A percentile compares a stretch with the other conserved stretches of the same genome.
These are phyloP conservation scores for Lachancea waltii DNA, from an alignment of 805 yeast genomes.

Conservation along the genomic window DNA sequence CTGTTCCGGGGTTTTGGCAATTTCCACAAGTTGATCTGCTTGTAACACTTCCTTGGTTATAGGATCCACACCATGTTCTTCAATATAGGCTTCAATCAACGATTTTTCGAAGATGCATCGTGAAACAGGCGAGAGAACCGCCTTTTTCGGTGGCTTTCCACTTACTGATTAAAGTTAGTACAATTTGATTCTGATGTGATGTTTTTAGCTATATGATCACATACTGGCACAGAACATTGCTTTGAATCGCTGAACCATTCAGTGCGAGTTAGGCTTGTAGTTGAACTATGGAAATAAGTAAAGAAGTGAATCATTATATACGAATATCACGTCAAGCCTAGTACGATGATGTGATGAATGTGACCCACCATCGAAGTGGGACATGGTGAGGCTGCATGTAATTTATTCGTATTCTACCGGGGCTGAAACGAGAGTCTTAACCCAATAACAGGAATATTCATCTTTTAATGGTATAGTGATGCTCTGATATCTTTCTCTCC, in stretches of 20 bases:
- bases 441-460: too few relatives aligned
- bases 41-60: constrained; percentile 56
- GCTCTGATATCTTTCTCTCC: background rate
- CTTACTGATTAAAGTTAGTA: constrained; percentile 38
- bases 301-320: too few relatives aligned
- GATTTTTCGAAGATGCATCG: constrained; percentile 63
- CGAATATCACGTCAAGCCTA: too few relatives aligned
- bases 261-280: background rate
- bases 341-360: too few relatives aligned
- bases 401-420: too few relatives aligned
- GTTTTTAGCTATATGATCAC: background rate
- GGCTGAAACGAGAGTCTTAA: too few relatives aligned
- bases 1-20: constrained; percentile 32
- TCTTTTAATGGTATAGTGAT: too few relatives aligned
- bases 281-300: too few relatives aligned
- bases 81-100: constrained; percentile 54
- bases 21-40: constrained; percentile 49
- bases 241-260: background rate
- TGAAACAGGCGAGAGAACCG: constrained; percentile 71
- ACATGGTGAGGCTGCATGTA: too few relatives aligned
- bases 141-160: constrained; percentile 60
- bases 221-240: constrained; percentile 29
- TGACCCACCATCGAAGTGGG: too few relatives aligned
- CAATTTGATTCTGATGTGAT: background rate
- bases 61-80: constrained; percentile 70